These are phyloP conservation scores for Pythium scleroteichum DNA, from an alignment of 352 stramenopile species.

Conservation along the genomic window DNA sequence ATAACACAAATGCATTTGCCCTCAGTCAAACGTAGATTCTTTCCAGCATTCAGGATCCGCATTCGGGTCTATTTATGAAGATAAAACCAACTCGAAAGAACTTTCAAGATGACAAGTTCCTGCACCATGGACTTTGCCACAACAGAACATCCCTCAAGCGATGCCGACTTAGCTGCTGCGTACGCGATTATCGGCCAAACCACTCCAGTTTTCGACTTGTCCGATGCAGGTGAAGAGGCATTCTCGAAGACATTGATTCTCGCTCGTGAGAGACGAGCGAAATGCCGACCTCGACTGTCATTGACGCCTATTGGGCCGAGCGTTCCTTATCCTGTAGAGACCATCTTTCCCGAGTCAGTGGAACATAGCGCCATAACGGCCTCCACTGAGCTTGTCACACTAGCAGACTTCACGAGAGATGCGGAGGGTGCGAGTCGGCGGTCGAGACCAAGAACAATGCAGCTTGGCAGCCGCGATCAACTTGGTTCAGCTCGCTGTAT, in stretches of 20 bases:
- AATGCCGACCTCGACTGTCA: not conserved
- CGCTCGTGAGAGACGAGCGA: not conserved
- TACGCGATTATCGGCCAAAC: conserved; percentile 22
- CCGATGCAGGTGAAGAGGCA: conserved; percentile 6
- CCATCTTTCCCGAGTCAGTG: not conserved
- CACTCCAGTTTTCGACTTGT: conserved; percentile 23
- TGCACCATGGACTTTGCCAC: too few relatives aligned
- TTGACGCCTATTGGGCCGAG: not conserved
- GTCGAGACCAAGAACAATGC: too few relatives aligned
- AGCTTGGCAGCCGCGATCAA: too few relatives aligned
- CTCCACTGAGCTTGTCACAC: not conserved
- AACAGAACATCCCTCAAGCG: not conserved
- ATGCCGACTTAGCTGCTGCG: conserved; percentile 6
- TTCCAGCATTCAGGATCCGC: not conserved
- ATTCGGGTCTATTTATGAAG: conserved; percentile 15
- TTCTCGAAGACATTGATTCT: not conserved
- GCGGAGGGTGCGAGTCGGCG: too few relatives aligned
- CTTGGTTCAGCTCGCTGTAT: too few relatives aligned
- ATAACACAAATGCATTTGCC: not conserved
- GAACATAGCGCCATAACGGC: not conserved
- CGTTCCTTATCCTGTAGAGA: conserved; percentile 7
- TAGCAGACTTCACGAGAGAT: too few relatives aligned
- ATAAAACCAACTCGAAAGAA: not conserved
- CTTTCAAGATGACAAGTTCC: too few relatives aligned
- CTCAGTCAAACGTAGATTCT: not conserved